Evolutionary conservation across 441 rosid genomes (phyloP).

Genomic region (Manihot esculenta): DNA sequence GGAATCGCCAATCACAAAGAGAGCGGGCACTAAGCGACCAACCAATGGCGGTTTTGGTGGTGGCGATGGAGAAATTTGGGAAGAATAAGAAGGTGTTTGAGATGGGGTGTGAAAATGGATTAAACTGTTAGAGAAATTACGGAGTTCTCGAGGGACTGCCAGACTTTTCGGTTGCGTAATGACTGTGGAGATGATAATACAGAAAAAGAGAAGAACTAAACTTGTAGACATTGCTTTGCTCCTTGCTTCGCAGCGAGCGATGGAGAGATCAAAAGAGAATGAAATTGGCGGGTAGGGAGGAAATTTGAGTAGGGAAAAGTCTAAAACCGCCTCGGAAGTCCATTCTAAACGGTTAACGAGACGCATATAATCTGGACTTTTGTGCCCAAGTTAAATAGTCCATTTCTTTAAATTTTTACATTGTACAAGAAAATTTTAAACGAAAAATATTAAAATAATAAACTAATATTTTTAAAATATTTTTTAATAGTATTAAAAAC

Average conservation of each 20-base stretch:
- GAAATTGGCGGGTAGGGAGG: not conserved
- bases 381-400: no score
- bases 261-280: not conserved
- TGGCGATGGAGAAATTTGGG: conserved; percentile 21
- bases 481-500: no score
- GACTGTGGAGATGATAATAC: conserved; percentile 15
- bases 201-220: conserved; percentile 36
- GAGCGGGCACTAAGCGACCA: conserved; percentile 51
- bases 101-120: conserved; percentile 17
- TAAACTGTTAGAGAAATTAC: conserved; percentile 19
- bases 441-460: no score
- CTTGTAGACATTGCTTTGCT: conserved; percentile 30
- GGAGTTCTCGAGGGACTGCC: conserved; percentile 32
- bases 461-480: no score
- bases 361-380: not conserved
- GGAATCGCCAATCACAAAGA: conserved; percentile 83
- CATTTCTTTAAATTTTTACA: no score
- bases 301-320: not conserved
- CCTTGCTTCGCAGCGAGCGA: not conserved
- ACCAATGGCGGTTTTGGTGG: conserved; percentile 5
- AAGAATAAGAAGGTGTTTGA: conserved; percentile 22
- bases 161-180: conserved; percentile 27
- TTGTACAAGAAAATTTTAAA: no score
- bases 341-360: not conserved
- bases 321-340: conserved; percentile 1